Evolutionary conservation across 352 stramenopile species (phyloP), one percentile per base, ranked within the genome.

Genomic region (Globisporangium parvum): DNA sequence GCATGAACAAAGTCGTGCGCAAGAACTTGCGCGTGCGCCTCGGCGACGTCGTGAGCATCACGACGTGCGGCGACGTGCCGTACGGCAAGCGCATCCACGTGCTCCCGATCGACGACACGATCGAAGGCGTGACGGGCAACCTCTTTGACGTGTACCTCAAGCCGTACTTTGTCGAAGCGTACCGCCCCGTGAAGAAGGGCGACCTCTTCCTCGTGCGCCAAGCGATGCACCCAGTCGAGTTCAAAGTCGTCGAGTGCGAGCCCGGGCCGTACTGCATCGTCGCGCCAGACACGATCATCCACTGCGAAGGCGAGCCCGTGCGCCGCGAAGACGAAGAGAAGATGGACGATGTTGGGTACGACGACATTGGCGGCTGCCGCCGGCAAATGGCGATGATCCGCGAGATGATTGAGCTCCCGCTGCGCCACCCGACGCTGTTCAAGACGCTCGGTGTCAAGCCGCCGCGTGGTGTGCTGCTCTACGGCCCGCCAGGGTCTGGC

Each of bases 121-220:
- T 99, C 55, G 97, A 99, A 71, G 97, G 97, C 53, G 96, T 99
- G n/a, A 98, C 95, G 20, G 97, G 97, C 52, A 99, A 99, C 84
- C 69, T 99, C 6, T 99, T 99, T 64, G 97, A 99, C 68, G 97
- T 99, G 40, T 99, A 99, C 77, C 80, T 99, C 51, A 99, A 99
- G 80, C 97, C 97, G 15, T 99, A 99, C 85, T 99, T 99, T 67
- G 78, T 99, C 42, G 97, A 99, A 70, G 96, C 97, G 17, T 99
- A 99, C 77, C 95, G 97, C 50, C 97, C 97, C 6, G 90, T 99
- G 26, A 98, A 98, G 76, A 99, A 99, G 76, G 97, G 97, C 8
- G 97, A 99, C 65, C 73, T 99, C 24, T 99, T 99, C 71, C 80
- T 99, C 20, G 97, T 99, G 23, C 81, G 97, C 44, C 87, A 97